Evolutionary conservation across 2,329 filamentous ascomycete species (phyloP), one percentile per base, ranked within the genome.

Genomic region (Teratosphaeria viscida): DNA sequence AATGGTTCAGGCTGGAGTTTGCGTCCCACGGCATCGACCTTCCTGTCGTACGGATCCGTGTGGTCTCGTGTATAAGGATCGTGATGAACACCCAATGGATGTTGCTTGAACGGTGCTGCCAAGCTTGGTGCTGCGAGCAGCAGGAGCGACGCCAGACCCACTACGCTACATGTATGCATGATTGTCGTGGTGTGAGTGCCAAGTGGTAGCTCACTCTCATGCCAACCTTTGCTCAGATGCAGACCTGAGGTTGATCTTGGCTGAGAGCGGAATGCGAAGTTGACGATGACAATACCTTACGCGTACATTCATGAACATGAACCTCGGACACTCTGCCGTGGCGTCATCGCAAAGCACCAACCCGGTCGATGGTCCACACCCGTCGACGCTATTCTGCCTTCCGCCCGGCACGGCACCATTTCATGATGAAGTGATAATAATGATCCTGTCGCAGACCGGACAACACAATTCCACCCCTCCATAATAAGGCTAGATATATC

Each of bases 1-100:
- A 61, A 76, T 60, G 87, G 87, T 58, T 85, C 73, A 29, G 87
- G 86, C 63, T 87, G 80, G n/a, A 87, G 75, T 11, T 79, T 75
- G 2, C 84, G 76, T 12, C 80, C 82, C 52, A 85, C 70, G 5
- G 84, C 72, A 70, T 89, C 86, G 49, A 88, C 73, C 52, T 84
- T 82, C 59, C 75, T 75, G 70, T 89, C 86, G 62, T 83, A 80
- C 0, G 83, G 83, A 65, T 89, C 85, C 56, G 76, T 77, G 67
- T 82, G 75, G 7, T 75, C 81, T 0, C 84, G 84, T 11, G 78
- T 83, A 67, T 86, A 89, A 0, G 85, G 85, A 26, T 62, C 59
- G 19, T 66, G 55, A 32, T 60, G 55, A 19, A 54, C 53, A 7
- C 59, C 59, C 16, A 61, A 47, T n/a, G 57, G 56, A 32, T 61